A percentile compares a stretch with the other conserved stretches of the same genome.
Conservation (phyloP, 495 filamentous ascomycete genomes). For the Penicillium canariense region DNA sequence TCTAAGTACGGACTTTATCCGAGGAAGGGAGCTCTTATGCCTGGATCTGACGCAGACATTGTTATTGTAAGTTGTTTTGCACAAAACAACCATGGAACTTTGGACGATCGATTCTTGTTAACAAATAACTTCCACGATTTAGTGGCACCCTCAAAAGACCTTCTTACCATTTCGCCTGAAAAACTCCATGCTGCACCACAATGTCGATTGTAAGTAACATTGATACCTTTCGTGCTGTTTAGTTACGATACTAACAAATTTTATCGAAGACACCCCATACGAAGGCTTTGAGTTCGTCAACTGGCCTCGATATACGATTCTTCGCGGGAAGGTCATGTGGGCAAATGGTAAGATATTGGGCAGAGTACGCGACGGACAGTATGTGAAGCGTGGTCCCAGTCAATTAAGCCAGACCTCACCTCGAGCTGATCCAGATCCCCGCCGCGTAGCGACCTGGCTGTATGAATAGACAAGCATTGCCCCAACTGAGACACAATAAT, state of each 20-base stretch:
- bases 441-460: slow-evolving; percentile 11
- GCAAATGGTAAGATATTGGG: slow-evolving; percentile 49
- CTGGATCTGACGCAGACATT: slow-evolving; percentile 51
- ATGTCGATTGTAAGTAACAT: slow-evolving; percentile 45
- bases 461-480: slow-evolving; percentile 10
- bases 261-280: slow-evolving; percentile 50
- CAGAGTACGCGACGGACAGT: slow-evolving; percentile 50
- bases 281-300: slow-evolving; percentile 54
- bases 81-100: background rate
- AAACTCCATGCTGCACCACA: slow-evolving; percentile 52
- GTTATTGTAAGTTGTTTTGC: slow-evolving; percentile 29
- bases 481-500: background rate
- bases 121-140: background rate
- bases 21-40: slow-evolving; percentile 53
- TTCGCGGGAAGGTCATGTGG: slow-evolving; percentile 59
- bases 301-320: slow-evolving; percentile 60
- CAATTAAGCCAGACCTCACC: slow-evolving; percentile 3
- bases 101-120: too few relatives aligned
- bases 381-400: slow-evolving; percentile 46
- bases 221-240: background rate
- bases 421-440: slow-evolving; percentile 4
- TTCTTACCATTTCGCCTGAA: slow-evolving; percentile 1
- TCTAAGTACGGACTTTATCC: slow-evolving; percentile 52
- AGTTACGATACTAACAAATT: background rate
- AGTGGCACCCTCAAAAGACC: slow-evolving; percentile 10